A percentile compares a stretch with the other conserved stretches of the same genome.
Conservation (phyloP, 345 rosid genomes). For the Acer yangbiense region DNA sequence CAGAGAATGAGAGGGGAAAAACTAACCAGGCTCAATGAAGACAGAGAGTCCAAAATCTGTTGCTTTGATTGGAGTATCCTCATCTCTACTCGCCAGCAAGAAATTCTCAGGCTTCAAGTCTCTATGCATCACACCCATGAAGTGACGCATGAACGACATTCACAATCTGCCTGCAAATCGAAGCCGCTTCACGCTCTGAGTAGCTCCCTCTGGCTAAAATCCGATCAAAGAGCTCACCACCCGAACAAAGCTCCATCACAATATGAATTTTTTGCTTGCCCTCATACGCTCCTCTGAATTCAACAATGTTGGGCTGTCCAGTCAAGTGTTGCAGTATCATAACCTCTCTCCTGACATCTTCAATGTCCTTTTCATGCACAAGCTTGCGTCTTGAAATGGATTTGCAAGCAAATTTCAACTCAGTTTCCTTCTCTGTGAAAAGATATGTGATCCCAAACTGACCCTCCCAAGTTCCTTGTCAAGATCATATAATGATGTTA, state of each 20-base stretch:
- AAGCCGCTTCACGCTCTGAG: conserved; percentile 80
- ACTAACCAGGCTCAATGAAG: conserved; percentile 81
- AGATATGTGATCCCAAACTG: conserved; percentile 73
- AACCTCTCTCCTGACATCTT: conserved; percentile 74
- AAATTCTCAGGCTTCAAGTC: conserved; percentile 98
- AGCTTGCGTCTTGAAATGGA: conserved; percentile 75
- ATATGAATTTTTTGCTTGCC: conserved; percentile 62
- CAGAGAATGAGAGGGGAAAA: not conserved
- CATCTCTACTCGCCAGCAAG: conserved; percentile 56
- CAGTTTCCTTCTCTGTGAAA: conserved; percentile 69
- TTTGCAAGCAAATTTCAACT: conserved; percentile 72
- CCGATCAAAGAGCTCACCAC: conserved; percentile 94
- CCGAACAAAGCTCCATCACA: conserved; percentile 93
- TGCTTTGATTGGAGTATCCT: conserved; percentile 64
- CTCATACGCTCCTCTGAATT: conserved; percentile 80
- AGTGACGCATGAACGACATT: conserved; percentile 85
- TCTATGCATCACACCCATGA: conserved; percentile 92
- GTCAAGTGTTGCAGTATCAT: conserved; percentile 75
- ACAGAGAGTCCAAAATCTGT: conserved; percentile 90
- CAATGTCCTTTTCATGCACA: conserved; percentile 45
- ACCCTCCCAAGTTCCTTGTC: conserved; percentile 86
- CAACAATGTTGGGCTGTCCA: conserved; percentile 89
- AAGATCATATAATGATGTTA: conserved; percentile 50
- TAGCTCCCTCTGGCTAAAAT: conserved; percentile 70
- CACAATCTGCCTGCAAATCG: conserved; percentile 67